phyloP scores from a whole-genome alignment of 1,284 basidiomycete genomes.

The Naganishia sp. region DNA sequence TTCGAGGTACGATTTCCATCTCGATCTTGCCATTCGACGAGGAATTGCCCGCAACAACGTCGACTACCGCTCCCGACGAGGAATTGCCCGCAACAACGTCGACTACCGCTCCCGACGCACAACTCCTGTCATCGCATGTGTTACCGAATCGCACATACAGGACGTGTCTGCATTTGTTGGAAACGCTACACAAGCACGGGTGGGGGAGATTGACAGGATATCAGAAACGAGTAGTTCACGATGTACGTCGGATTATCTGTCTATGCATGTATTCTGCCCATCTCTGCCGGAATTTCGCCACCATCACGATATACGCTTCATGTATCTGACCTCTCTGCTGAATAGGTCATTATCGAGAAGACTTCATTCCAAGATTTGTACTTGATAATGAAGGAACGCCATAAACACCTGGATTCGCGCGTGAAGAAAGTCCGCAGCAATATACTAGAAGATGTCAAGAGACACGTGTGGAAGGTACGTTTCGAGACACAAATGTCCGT shows the following conservation, averaged over 20 bases:
- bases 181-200: conserved; percentile 79
- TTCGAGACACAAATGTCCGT: background rate
- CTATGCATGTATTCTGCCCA: background rate
- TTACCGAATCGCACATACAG: conserved; percentile 64
- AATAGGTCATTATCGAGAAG: conserved; percentile 65
- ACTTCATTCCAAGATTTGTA: conserved; percentile 89
- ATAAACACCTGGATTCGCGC: conserved; percentile 81
- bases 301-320: background rate
- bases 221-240: conserved; percentile 82
- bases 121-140: conserved; percentile 37
- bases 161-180: conserved; percentile 76
- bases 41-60: conserved; percentile 9
- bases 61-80: background rate
- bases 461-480: conserved; percentile 54
- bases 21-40: conserved; percentile 22
- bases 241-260: conserved; percentile 54
- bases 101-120: conserved; percentile 16
- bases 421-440: conserved; percentile 67
- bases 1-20: conserved; percentile 14
- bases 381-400: conserved; percentile 75
- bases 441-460: conserved; percentile 51
- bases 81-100: no score
- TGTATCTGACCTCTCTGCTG: no score
- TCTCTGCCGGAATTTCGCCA: background rate
- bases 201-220: conserved; percentile 79